Conservation (phyloP, 345 rosid species). For the Arabis hirsuta region DNA sequence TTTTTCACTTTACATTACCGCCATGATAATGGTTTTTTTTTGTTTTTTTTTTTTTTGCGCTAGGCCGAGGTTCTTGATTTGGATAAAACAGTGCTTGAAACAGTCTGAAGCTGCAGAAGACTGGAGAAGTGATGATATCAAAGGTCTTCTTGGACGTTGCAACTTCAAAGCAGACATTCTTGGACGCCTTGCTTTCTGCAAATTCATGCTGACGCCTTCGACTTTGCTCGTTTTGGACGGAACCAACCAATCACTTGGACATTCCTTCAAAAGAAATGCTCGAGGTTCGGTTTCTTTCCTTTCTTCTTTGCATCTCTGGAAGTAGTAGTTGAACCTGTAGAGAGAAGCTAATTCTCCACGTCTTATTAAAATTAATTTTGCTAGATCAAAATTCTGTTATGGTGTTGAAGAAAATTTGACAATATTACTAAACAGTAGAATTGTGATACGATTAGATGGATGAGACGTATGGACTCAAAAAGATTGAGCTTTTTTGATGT, state of each 20-base stretch:
- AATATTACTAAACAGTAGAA: no score
- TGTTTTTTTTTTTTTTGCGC: no score
- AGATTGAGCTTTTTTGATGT: no score
- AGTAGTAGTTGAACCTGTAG: conserved; percentile 1
- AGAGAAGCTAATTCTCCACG: conserved; percentile 5
- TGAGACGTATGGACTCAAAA: no score
- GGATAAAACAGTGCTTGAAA: conserved; percentile 84
- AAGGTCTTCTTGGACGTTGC: conserved; percentile 96
- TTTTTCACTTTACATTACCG: conserved; percentile 5
- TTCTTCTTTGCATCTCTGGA: not conserved
- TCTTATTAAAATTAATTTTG: no score
- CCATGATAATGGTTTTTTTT: conserved; percentile 3
- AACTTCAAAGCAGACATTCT: conserved; percentile 98
- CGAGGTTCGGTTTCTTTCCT: conserved; percentile 61
- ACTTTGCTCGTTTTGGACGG: conserved; percentile 83
- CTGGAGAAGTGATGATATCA: conserved; percentile 93
- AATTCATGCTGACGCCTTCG: conserved; percentile 94
- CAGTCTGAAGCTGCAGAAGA: conserved; percentile 92
- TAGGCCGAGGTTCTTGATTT: conserved; percentile 97
- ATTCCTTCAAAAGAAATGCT: conserved; percentile 99
- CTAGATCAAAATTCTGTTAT: no score
- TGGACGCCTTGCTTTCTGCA: conserved; percentile 94
- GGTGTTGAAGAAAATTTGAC: no score
- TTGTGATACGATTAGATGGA: no score
- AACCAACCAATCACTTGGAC: conserved; percentile 96